Percentiles rank a stretch among this genome's conserved stretches.
phyloP scores from a whole-genome alignment of 352 stramenopile species.

The Plasmopara viticola region DNA sequence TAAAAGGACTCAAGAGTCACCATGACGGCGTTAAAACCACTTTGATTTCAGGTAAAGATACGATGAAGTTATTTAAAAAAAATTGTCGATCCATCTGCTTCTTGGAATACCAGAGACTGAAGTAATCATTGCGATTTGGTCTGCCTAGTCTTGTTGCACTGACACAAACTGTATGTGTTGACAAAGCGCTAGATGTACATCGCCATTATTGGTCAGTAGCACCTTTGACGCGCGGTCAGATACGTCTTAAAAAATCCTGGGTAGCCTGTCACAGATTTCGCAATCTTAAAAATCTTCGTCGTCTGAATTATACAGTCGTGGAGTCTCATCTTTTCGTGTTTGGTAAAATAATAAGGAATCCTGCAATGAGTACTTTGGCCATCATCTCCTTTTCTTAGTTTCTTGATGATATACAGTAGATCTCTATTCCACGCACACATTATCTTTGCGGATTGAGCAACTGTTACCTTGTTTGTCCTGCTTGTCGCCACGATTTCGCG shows the following conservation, averaged over 20 bases:
- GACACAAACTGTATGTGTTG: constrained; percentile 10
- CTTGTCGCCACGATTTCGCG: constrained; percentile 7
- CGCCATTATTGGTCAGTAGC: constrained; percentile 7
- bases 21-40: constrained; percentile 3
- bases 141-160: constrained; percentile 12
- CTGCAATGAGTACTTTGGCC: constrained; percentile 1
- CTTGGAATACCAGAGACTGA: constrained; percentile 2
- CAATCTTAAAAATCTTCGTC: constrained; percentile 13
- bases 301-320: constrained; percentile 5
- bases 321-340: constrained; percentile 2
- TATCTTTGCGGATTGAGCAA: neutral
- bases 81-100: constrained; percentile 10
- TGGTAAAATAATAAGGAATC: constrained; percentile 6
- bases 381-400: neutral
- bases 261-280: constrained; percentile 12
- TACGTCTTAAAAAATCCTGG: constrained; percentile 9
- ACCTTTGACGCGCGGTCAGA: constrained; percentile 1
- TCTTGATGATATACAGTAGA: neutral
- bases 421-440: neutral
- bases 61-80: constrained; percentile 13
- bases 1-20: neutral
- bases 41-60: constrained; percentile 1
- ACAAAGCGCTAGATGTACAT: constrained; percentile 20
- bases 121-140: constrained; percentile 9
- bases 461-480: neutral